Evolutionary conservation across 2,329 filamentous ascomycete species (phyloP).

Genomic region (Sporothrix variecibatus): DNA sequence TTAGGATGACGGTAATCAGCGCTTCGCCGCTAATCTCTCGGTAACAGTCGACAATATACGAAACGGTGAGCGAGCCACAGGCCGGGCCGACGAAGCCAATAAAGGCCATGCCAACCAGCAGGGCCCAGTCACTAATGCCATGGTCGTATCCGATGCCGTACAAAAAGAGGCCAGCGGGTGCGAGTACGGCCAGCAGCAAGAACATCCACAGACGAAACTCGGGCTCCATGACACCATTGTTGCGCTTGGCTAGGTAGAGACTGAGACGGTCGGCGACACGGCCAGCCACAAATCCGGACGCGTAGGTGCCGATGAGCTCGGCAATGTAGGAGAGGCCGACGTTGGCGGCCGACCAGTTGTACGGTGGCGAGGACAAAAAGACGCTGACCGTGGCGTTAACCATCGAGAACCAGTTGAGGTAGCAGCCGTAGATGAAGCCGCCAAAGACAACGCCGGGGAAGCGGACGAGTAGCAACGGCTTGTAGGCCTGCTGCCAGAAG

Average conservation of each 20-base stretch:
- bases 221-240: constrained; percentile 42
- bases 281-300: constrained; percentile 32
- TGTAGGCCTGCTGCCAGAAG: constrained; percentile 31
- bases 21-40: constrained; percentile 15
- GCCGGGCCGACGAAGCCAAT: constrained; percentile 11
- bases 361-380: constrained; percentile 29
- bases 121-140: neutral
- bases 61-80: constrained; percentile 4
- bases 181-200: constrained; percentile 19
- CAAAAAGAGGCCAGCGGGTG: constrained; percentile 1
- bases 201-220: constrained; percentile 37
- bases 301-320: constrained; percentile 27
- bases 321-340: constrained; percentile 19
- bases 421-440: constrained; percentile 34
- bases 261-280: constrained; percentile 30
- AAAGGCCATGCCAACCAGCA: constrained; percentile 9
- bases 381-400: constrained; percentile 33
- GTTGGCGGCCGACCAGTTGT: constrained; percentile 31
- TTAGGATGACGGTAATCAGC: constrained; percentile 11
- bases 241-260: constrained; percentile 41
- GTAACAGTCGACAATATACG: constrained; percentile 15
- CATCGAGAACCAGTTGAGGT: constrained; percentile 34
- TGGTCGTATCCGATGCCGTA: constrained; percentile 15
- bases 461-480: constrained; percentile 19
- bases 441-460: constrained; percentile 27